Percentiles rank a stretch among this genome's conserved stretches.
phyloP scores from a whole-genome alignment of 2,329 filamentous ascomycete genomes.

The Pseudogymnoascus pannorum region DNA sequence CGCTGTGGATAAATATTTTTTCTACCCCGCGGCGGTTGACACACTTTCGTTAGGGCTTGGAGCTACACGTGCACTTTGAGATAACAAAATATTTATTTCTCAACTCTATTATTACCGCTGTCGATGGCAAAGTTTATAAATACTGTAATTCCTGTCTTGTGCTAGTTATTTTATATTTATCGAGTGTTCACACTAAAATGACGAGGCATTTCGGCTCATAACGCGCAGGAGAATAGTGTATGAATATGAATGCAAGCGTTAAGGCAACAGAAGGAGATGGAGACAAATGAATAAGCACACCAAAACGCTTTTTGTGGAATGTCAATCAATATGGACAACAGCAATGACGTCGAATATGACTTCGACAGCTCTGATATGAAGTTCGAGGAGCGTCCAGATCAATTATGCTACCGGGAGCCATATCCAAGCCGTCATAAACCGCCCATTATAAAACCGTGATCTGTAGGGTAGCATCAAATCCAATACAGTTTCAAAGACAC shows the following conservation, averaged over 20 bases:
- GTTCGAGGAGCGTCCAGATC: neutral
- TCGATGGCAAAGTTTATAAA: neutral
- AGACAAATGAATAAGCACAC: neutral
- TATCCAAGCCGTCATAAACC: slow-evolving; percentile 2
- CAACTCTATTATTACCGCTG: neutral
- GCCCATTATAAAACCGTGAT: too few species aligned
- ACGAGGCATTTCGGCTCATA: neutral
- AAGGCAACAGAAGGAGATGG: neutral
- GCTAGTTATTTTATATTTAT: neutral
- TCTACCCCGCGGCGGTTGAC: slow-evolving; percentile 7
- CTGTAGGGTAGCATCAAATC: neutral
- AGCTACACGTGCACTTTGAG: neutral
- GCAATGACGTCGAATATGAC: neutral
- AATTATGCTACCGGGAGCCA: neutral
- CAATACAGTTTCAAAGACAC: neutral
- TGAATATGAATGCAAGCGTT: neutral
- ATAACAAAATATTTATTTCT: neutral
- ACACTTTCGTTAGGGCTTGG: slow-evolving; percentile 2
- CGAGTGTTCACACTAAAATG: neutral
- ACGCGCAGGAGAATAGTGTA: neutral
- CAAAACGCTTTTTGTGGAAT: neutral
- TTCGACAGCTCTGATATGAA: slow-evolving; percentile 6
- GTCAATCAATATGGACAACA: neutral
- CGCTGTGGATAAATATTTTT: slow-evolving; percentile 6
- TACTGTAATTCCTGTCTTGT: neutral